phyloP scores from a whole-genome alignment of 257 asterid genomes.

The Primulina eburnea region DNA sequence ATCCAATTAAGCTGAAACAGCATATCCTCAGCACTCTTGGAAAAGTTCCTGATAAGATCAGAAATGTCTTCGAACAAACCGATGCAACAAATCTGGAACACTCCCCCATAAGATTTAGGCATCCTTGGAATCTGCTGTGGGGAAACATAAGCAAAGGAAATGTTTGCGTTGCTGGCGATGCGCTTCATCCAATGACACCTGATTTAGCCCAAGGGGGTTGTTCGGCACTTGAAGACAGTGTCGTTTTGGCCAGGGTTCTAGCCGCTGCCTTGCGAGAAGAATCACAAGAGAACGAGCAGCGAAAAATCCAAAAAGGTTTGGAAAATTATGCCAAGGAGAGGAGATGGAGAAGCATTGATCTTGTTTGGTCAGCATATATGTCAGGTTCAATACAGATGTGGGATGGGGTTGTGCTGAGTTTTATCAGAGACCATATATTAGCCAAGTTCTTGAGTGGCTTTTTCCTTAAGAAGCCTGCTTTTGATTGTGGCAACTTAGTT shows the following conservation, averaged over 20 bases:
- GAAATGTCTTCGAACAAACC: not conserved
- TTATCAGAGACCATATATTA: constrained; percentile 33
- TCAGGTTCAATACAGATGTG: constrained; percentile 34
- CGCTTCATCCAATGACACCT: constrained; percentile 19
- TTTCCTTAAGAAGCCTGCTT: constrained; percentile 31
- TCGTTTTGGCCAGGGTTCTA: constrained; percentile 14
- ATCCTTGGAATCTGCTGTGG: not conserved
- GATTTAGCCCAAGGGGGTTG: constrained; percentile 22
- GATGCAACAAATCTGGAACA: not conserved
- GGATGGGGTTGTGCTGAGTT: constrained; percentile 29
- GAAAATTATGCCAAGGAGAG: constrained; percentile 36
- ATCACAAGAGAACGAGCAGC: constrained; percentile 13
- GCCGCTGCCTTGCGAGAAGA: constrained; percentile 24
- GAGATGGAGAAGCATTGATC: constrained; percentile 42
- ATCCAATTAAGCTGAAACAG: constrained; percentile 34
- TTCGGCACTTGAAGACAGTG: constrained; percentile 8
- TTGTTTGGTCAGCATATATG: constrained; percentile 31
- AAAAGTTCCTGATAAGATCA: not conserved
- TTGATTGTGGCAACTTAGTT: constrained; percentile 42
- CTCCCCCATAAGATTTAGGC: too few relatives aligned
- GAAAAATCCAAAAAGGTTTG: constrained; percentile 19
- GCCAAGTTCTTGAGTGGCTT: constrained; percentile 25
- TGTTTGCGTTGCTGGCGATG: constrained; percentile 9
- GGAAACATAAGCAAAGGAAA: constrained; percentile 14
- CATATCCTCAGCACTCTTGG: constrained; percentile 34